Evolutionary conservation across 2,329 filamentous ascomycete genomes (phyloP), one percentile per base, ranked within the genome.

Genomic region (Westerdykella ornata): DNA sequence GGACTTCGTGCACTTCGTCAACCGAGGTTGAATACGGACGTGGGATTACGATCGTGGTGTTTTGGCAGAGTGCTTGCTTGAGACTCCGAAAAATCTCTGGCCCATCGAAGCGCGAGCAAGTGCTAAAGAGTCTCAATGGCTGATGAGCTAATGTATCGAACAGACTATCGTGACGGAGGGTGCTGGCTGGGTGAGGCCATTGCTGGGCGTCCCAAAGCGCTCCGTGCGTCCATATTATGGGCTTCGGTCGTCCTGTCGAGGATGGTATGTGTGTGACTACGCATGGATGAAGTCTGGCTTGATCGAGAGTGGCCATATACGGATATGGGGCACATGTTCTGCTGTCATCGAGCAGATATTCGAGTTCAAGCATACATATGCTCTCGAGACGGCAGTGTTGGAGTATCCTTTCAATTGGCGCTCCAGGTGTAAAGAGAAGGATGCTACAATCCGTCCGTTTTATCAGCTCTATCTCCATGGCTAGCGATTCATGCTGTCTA

Each of bases 261-360:
- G 62, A 64, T 15, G 63, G 63, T 0, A 65, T 65, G 46, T 68
- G 63, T n/a, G 67, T 28, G 5, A 67, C 51, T 8, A 62, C 48
- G 22, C 61, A 50, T 1, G 54, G 59, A 29, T 69, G 58, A 34
- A 52, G 32, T 18, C 51, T 49, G 14, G 59, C 58, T 37, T 65
- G 57, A 5, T 62, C 57, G 20, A 55, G 67, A 3, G 50, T 45
- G 31, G 51, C 54, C 2, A 13, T 47, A 22, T 56, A 61, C 7
- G 53, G 51, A 36, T 52, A 59, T 2, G 26, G 41, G 3, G 54
- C 46, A 41, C 38, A 51, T 13, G 33, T 15, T 33, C 16, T 30
- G 2, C 42, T 38, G 14, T 49, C 46, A 30, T 52, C 46, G 4
- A 62, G 46, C 8, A 60, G 44, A 11, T 47, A 44, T 11, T 54